These are phyloP conservation scores for Penicillium arizonense DNA, from an alignment of 495 filamentous ascomycete genomes.

Conservation along the genomic window DNA sequence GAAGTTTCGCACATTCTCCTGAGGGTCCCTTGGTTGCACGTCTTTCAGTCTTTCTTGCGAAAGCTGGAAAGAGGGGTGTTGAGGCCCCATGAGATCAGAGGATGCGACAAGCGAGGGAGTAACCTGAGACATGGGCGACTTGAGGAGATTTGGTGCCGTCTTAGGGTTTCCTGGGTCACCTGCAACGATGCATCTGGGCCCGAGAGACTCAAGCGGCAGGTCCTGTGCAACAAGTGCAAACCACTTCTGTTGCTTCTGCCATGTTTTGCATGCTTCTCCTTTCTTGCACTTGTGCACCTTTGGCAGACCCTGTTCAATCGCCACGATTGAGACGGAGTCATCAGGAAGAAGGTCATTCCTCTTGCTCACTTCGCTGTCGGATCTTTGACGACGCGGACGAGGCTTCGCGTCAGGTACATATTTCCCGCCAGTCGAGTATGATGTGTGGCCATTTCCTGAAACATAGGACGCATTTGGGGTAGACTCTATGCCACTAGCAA, in stretches of 20 bases:
- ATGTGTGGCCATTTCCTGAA: conserved; percentile 24
- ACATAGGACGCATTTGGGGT: conserved; percentile 1
- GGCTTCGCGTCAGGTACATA: background rate
- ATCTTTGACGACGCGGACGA: conserved; percentile 18
- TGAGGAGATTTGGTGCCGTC: conserved; percentile 48
- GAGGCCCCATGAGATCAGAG: conserved; percentile 76
- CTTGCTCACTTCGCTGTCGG: conserved; percentile 32
- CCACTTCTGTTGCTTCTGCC: conserved; percentile 59
- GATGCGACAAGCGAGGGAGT: conserved; percentile 81
- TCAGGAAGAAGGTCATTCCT: conserved; percentile 66
- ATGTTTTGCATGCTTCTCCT: conserved; percentile 85
- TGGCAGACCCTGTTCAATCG: conserved; percentile 83
- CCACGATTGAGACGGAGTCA: conserved; percentile 88
- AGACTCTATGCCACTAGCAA: background rate
- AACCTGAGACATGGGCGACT: conserved; percentile 33
- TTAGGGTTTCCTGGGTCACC: conserved; percentile 71
- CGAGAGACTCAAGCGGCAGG: conserved; percentile 13
- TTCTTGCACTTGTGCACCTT: conserved; percentile 85
- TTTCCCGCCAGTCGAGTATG: background rate
- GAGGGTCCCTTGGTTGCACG: conserved; percentile 71
- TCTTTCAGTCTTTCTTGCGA: conserved; percentile 67
- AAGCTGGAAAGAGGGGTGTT: conserved; percentile 61
- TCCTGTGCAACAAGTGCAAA: conserved; percentile 20
- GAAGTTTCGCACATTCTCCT: conserved; percentile 89
- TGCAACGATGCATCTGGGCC: conserved; percentile 43